These are phyloP conservation scores for Colletotrichum lini DNA, from an alignment of 2,329 filamentous ascomycete species.

Conservation along the genomic window DNA sequence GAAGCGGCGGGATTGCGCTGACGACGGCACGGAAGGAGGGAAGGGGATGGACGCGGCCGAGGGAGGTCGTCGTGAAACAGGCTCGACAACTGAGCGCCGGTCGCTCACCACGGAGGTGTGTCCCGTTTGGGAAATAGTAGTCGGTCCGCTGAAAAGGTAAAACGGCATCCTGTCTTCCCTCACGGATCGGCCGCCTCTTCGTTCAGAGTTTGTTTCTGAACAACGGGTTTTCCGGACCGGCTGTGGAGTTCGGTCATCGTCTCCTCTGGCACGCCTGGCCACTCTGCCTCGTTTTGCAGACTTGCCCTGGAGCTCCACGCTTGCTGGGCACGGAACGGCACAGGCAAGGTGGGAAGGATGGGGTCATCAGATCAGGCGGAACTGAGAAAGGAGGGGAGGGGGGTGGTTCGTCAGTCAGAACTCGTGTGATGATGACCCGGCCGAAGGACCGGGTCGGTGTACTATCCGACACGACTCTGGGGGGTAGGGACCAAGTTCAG, in stretches of 20 bases:
- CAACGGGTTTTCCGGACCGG: constrained; percentile 33
- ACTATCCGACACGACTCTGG: constrained; percentile 22
- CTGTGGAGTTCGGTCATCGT: constrained; percentile 21
- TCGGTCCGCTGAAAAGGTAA: constrained; percentile 34
- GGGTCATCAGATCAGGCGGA: constrained; percentile 11
- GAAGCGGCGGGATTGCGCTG: constrained; percentile 19
- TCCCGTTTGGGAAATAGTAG: constrained; percentile 31
- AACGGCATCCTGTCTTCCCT: constrained; percentile 19
- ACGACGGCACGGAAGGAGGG: background rate
- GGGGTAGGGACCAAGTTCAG: constrained; percentile 27
- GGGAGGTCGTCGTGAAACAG: constrained; percentile 36
- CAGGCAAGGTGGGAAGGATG: background rate
- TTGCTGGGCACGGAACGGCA: constrained; percentile 26
- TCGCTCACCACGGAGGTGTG: constrained; percentile 36
- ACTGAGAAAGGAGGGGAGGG: background rate
- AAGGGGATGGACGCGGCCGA: constrained; percentile 5
- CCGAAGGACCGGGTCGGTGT: constrained; percentile 18
- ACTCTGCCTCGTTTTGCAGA: constrained; percentile 12
- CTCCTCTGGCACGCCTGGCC: constrained; percentile 1
- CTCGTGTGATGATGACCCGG: constrained; percentile 19
- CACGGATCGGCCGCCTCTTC: constrained; percentile 21
- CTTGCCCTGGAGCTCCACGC: constrained; percentile 6
- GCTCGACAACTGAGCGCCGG: constrained; percentile 20
- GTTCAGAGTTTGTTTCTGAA: constrained; percentile 41
- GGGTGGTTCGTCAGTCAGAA: constrained; percentile 9